Evolutionary conservation across 2,329 filamentous ascomycete genomes (phyloP).

Genomic region (Diplodia corticola): DNA sequence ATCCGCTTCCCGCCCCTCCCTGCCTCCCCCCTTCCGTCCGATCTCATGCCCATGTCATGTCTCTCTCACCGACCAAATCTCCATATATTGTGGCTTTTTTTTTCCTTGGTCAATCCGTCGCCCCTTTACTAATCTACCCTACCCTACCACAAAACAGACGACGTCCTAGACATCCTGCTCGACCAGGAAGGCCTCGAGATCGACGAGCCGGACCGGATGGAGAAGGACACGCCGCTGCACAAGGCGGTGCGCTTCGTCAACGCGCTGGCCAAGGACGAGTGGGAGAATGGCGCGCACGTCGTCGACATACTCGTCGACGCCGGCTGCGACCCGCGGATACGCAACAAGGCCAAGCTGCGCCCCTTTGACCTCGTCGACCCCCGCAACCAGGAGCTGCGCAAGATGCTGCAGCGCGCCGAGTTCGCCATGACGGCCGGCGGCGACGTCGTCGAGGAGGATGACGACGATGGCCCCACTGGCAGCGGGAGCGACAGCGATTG

Average conservation of each 20-base stretch:
- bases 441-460: constrained; percentile 53
- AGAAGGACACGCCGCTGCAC: constrained; percentile 79
- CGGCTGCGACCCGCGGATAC: constrained; percentile 63
- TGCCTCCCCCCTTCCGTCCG: background rate
- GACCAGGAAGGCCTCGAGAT: constrained; percentile 85
- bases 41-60: no score
- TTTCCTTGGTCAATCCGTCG: background rate
- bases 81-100: constrained; percentile 1
- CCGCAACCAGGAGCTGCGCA: constrained; percentile 61
- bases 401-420: constrained; percentile 69
- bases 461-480: constrained; percentile 45
- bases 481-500: constrained; percentile 51
- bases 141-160: constrained; percentile 53
- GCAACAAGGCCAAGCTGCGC: constrained; percentile 73
- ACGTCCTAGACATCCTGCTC: constrained; percentile 77
- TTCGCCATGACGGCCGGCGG: constrained; percentile 55
- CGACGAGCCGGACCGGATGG: constrained; percentile 70
- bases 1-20: background rate
- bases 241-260: constrained; percentile 77
- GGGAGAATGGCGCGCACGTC: constrained; percentile 63
- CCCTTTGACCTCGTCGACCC: constrained; percentile 74
- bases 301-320: constrained; percentile 82
- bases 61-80: no score
- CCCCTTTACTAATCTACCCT: background rate
- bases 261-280: constrained; percentile 62